Evolutionary conservation across 1,284 basidiomycete genomes (phyloP).

Genomic region (Fistulina hepatica): DNA sequence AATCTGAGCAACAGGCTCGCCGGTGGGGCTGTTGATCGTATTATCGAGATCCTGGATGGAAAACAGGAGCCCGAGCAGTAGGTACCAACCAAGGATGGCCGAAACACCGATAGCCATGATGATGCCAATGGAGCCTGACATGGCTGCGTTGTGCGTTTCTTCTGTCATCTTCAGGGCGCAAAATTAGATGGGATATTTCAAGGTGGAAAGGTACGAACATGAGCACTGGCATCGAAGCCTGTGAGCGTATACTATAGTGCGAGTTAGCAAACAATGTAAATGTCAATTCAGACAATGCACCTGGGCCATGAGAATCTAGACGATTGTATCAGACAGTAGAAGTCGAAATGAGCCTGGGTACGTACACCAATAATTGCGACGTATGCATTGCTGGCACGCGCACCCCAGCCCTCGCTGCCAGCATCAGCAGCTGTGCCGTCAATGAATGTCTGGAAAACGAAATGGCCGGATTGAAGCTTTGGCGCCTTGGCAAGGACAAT

Average conservation of each 20-base stretch:
- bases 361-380: constrained; percentile 53
- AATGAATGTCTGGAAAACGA: constrained; percentile 60
- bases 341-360: not conserved
- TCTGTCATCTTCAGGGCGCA: constrained; percentile 50
- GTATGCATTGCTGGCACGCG: constrained; percentile 56
- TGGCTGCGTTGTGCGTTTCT: constrained; percentile 65
- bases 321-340: not conserved
- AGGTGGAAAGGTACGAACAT: constrained; percentile 32
- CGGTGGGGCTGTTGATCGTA: constrained; percentile 42
- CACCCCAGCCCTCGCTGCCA: constrained; percentile 46
- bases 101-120: constrained; percentile 70
- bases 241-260: constrained; percentile 2
- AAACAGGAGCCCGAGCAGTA: constrained; percentile 60
- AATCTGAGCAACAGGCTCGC: constrained; percentile 67
- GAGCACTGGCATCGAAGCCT: constrained; percentile 65
- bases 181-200: not conserved
- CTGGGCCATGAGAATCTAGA: constrained; percentile 51
- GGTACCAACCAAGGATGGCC: constrained; percentile 60
- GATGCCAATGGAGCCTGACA: constrained; percentile 56
- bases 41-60: constrained; percentile 59
- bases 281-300: constrained; percentile 60
- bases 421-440: constrained; percentile 51
- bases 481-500: constrained; percentile 61
- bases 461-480: constrained; percentile 51
- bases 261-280: constrained; percentile 26